phyloP scores from a whole-genome alignment of 2,329 filamentous ascomycete species.

The Penicillium crustosum region DNA sequence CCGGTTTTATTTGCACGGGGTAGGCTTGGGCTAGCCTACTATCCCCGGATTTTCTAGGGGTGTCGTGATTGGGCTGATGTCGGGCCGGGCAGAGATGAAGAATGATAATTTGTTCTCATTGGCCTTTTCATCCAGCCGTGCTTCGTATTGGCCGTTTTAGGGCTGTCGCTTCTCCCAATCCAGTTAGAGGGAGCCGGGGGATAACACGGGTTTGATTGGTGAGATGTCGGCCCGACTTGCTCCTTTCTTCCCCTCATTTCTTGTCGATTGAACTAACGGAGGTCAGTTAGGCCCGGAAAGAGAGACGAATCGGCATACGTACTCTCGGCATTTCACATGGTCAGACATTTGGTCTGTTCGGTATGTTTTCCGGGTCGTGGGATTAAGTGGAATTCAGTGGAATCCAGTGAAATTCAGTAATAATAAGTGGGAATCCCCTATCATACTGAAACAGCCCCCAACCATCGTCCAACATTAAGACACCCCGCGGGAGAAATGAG shows the following conservation, averaged over 20 bases:
- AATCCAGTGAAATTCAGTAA: too few species aligned
- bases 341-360: neutral
- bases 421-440: neutral
- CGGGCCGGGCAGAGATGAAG: neutral
- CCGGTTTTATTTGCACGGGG: constrained; percentile 1
- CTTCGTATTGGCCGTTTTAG: neutral
- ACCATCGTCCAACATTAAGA: neutral
- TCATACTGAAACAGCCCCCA: neutral
- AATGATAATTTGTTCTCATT: neutral
- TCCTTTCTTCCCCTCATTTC: neutral
- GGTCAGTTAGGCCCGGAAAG: neutral
- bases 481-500: neutral
- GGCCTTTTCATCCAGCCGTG: neutral
- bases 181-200: neutral
- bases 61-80: neutral
- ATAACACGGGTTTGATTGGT: neutral
- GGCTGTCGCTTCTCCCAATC: neutral
- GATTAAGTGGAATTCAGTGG: neutral
- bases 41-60: constrained; percentile 1
- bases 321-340: neutral
- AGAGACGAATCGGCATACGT: constrained; percentile 3
- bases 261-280: neutral
- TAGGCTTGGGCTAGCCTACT: neutral
- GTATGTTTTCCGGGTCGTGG: neutral
- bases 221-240: constrained; percentile 3